These are phyloP conservation scores for Arabis alpina DNA, from an alignment of 345 rosid species.

Conservation along the genomic window DNA sequence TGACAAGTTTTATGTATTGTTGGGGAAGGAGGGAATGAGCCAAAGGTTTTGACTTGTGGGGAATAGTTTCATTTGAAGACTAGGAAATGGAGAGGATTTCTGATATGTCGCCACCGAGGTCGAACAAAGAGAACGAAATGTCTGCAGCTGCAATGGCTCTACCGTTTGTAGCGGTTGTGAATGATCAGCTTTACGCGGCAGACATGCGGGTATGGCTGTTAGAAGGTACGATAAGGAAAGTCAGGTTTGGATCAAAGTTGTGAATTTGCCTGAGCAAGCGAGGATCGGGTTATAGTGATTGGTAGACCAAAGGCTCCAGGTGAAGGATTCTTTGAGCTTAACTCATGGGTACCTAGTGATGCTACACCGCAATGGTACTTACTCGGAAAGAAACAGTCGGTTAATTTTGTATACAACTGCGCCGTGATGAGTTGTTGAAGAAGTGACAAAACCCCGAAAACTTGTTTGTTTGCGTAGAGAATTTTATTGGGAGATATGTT, in stretches of 20 bases:
- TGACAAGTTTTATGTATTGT: conserved; percentile 67
- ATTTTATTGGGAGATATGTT: conserved; percentile 8
- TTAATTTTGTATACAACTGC: conserved; percentile 76
- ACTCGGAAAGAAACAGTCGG: conserved; percentile 56
- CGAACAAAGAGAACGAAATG: conserved; percentile 30
- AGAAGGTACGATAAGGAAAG: conserved; percentile 60
- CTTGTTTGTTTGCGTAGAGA: not conserved
- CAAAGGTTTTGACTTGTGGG: conserved; percentile 51
- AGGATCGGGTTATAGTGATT: conserved; percentile 39
- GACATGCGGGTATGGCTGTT: conserved; percentile 59
- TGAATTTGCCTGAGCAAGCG: conserved; percentile 61
- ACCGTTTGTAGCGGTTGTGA: conserved; percentile 76
- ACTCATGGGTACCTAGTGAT: conserved; percentile 71
- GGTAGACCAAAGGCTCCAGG: conserved; percentile 61
- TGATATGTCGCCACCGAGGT: conserved; percentile 58
- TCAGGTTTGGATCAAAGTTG: conserved; percentile 57
- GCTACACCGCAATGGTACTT: conserved; percentile 65
- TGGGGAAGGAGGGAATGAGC: conserved; percentile 38
- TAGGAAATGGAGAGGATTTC: conserved; percentile 66
- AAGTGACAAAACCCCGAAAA: not conserved
- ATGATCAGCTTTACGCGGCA: conserved; percentile 75
- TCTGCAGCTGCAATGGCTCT: conserved; percentile 62
- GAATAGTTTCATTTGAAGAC: conserved; percentile 71
- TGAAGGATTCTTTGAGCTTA: conserved; percentile 63
- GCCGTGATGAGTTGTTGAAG: conserved; percentile 85